Evolutionary conservation across 208 protist species (phyloP).

Genomic region (Trypanosoma boissoni): DNA sequence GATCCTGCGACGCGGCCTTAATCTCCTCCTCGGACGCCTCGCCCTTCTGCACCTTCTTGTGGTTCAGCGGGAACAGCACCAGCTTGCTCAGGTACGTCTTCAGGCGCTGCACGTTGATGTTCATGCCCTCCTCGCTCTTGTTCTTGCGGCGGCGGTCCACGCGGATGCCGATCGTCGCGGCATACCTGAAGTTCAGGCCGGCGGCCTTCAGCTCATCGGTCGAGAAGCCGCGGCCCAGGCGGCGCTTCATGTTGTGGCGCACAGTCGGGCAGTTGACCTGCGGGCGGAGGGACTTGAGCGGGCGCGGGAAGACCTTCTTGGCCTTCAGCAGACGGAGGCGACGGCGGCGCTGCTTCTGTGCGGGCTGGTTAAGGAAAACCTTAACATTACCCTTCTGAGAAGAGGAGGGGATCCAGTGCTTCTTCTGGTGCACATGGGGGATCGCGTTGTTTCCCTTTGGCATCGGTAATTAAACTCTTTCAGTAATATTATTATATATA

Average conservation of each 20-base stretch:
- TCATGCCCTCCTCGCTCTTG: slow-evolving; percentile 92
- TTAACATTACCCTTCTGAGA: slow-evolving; percentile 92
- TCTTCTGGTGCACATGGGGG: slow-evolving; percentile 95
- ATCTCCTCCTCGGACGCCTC: slow-evolving; percentile 72
- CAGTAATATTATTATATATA: background rate
- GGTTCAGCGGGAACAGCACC: slow-evolving; percentile 91
- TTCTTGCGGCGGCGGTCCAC: slow-evolving; percentile 96
- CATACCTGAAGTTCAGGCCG: slow-evolving; percentile 77
- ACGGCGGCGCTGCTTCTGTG: slow-evolving; percentile 82
- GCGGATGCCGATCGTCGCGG: slow-evolving; percentile 95
- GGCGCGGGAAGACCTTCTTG: slow-evolving; percentile 94
- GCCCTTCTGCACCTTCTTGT: slow-evolving; percentile 83
- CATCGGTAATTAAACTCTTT: slow-evolving; percentile 52
- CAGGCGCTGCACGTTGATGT: slow-evolving; percentile 95
- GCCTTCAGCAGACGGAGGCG: slow-evolving; percentile 86
- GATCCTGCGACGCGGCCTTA: slow-evolving; percentile 73
- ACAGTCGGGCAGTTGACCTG: slow-evolving; percentile 93
- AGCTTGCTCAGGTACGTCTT: slow-evolving; percentile 97
- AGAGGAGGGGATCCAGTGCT: slow-evolving; percentile 94
- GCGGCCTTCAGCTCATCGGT: slow-evolving; percentile 95
- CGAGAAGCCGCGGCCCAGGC: slow-evolving; percentile 96
- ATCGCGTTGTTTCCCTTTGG: slow-evolving; percentile 96
- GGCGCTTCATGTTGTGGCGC: slow-evolving; percentile 96
- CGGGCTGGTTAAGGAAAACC: slow-evolving; percentile 89
- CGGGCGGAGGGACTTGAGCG: slow-evolving; percentile 92